Conservation (phyloP, 441 rosid genomes). For the Erysimum cheiri region DNA sequence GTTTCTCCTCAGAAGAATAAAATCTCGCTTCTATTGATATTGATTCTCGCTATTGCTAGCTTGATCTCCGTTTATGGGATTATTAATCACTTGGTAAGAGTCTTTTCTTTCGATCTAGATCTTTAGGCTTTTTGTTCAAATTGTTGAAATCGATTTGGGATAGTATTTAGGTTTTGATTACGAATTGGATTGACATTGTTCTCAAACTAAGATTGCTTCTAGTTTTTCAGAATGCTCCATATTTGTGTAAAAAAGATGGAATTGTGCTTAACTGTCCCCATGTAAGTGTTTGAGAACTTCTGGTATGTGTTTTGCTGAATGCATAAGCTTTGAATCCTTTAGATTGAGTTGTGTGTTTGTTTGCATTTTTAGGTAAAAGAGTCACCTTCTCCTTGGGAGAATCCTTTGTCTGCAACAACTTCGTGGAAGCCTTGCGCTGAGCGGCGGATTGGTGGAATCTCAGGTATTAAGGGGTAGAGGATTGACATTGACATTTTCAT, state of each 20-base stretch:
- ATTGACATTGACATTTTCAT: background rate
- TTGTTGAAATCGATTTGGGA: conserved; percentile 21
- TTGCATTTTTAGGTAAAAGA: conserved; percentile 74
- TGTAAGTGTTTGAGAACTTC: conserved; percentile 56
- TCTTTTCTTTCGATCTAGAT: conserved; percentile 40
- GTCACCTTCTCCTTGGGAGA: conserved; percentile 94
- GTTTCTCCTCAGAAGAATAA: conserved; percentile 60
- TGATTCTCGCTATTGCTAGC: conserved; percentile 55
- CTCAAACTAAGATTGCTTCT: conserved; percentile 15
- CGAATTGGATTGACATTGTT: conserved; percentile 14
- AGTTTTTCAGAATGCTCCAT: conserved; percentile 77
- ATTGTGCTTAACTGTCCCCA: conserved; percentile 91
- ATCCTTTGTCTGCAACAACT: conserved; percentile 91
- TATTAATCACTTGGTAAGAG: conserved; percentile 76
- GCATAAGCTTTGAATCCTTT: conserved; percentile 21
- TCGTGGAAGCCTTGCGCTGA: conserved; percentile 99
- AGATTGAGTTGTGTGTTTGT: conserved; percentile 22
- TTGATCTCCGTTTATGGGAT: conserved; percentile 75
- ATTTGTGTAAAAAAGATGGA: conserved; percentile 94
- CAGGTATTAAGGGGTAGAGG: conserved; percentile 51
- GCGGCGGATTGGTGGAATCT: conserved; percentile 75
- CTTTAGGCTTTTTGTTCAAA: conserved; percentile 1
- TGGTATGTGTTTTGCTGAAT: conserved; percentile 17
- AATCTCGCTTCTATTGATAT: conserved; percentile 63
- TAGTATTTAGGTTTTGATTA: conserved; percentile 14